These are phyloP conservation scores for Spiromastix sp. DNA, from an alignment of 2,329 filamentous ascomycete species.

Conservation along the genomic window DNA sequence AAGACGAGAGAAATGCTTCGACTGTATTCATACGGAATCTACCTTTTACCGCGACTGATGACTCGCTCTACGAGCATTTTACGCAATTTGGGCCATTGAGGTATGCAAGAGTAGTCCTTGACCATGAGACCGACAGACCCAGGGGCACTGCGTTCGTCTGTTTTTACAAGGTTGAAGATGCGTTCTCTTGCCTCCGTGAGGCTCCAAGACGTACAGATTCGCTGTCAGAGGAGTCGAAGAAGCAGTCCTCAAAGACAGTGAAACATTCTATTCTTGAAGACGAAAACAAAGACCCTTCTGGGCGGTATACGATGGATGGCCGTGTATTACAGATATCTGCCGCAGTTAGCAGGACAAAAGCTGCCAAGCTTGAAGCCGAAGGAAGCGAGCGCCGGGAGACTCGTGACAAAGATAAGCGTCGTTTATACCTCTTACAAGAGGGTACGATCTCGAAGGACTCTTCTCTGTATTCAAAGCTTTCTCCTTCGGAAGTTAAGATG, in stretches of 20 bases:
- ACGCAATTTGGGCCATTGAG: constrained; percentile 75
- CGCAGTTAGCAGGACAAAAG: constrained; percentile 76
- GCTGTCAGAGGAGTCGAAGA: constrained; percentile 26
- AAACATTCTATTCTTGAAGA: constrained; percentile 82
- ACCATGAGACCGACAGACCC: constrained; percentile 72
- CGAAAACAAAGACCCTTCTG: constrained; percentile 68
- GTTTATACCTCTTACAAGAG: constrained; percentile 78
- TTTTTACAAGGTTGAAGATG: constrained; percentile 70
- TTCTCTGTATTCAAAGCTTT: constrained; percentile 63
- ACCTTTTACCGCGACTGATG: constrained; percentile 78
- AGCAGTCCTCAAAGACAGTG: constrained; percentile 35
- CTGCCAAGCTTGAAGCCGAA: constrained; percentile 61
- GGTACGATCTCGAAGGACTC: constrained; percentile 72
- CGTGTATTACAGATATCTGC: constrained; percentile 75
- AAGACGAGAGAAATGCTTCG: constrained; percentile 49
- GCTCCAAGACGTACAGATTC: constrained; percentile 51
- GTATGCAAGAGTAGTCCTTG: constrained; percentile 85
- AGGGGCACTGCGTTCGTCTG: constrained; percentile 92
- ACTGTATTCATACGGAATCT: constrained; percentile 92
- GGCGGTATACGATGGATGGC: constrained; percentile 82
- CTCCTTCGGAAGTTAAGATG: constrained; percentile 73
- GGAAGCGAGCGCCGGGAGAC: constrained; percentile 53
- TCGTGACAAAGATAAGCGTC: constrained; percentile 76
- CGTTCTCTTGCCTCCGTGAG: constrained; percentile 61
- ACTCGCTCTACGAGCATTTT: constrained; percentile 76